Percentiles rank a stretch among this genome's conserved stretches.
phyloP scores from a whole-genome alignment of 164 flowering plant genomes.

The Liquidambar formosana region DNA sequence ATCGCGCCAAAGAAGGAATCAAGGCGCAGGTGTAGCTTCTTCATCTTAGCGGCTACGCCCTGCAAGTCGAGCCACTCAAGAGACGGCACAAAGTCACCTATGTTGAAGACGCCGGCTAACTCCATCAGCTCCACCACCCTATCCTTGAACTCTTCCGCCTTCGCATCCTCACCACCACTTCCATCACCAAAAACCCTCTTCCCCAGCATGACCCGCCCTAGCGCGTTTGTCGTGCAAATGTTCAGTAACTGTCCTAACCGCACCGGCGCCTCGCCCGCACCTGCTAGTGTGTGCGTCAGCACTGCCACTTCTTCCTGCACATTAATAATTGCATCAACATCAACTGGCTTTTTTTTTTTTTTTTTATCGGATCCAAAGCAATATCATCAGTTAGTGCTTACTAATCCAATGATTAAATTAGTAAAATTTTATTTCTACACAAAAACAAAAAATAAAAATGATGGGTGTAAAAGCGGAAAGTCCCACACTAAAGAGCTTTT shows the following conservation, averaged over 20 bases:
- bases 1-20: constrained; percentile 55
- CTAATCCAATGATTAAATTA: too few relatives aligned
- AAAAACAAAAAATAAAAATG: too few relatives aligned
- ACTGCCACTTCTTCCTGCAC: constrained; percentile 60
- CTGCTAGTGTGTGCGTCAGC: constrained; percentile 38
- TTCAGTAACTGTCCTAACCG: constrained; percentile 54
- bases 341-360: too few relatives aligned
- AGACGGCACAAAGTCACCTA: constrained; percentile 77
- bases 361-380: too few relatives aligned
- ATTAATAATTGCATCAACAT: too few relatives aligned
- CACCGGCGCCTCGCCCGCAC: constrained; percentile 25
- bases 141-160: constrained; percentile 69
- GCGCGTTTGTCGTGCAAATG: constrained; percentile 76
- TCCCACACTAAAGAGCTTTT: too few relatives aligned
- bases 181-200: constrained; percentile 60
- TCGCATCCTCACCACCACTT: constrained; percentile 31
- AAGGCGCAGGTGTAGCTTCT: constrained; percentile 68
- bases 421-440: too few relatives aligned
- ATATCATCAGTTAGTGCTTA: too few relatives aligned
- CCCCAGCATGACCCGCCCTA: constrained; percentile 76
- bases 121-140: constrained; percentile 93
- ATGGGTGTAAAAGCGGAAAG: too few relatives aligned
- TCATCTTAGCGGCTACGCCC: constrained; percentile 74
- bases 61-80: constrained; percentile 76
- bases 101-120: constrained; percentile 72